Evolutionary conservation across 768 basidiomycete genomes (phyloP).

Genomic region (Floccularia luteovirens): DNA sequence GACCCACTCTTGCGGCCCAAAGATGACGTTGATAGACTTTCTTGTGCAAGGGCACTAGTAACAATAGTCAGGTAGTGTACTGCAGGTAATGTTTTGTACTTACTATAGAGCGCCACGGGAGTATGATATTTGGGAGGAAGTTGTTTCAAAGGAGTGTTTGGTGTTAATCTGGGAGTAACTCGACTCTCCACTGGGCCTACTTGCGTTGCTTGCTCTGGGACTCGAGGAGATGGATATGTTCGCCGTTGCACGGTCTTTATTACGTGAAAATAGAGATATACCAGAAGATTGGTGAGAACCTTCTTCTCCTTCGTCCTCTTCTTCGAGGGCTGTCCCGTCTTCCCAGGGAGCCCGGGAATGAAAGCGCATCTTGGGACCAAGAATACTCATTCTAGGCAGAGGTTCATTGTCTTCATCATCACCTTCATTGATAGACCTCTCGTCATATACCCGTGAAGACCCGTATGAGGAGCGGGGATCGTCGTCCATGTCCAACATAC

Average conservation of each 20-base stretch:
- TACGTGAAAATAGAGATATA: slow-evolving; percentile 13
- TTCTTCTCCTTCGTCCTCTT: slow-evolving; percentile 41
- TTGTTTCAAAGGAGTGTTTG: slow-evolving; percentile 54
- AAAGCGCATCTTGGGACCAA: slow-evolving; percentile 80
- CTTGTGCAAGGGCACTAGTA: slow-evolving; percentile 49
- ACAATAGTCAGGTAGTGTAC: slow-evolving; percentile 3
- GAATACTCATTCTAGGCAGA: slow-evolving; percentile 53
- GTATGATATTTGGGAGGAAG: slow-evolving; percentile 40
- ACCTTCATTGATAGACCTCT: slow-evolving; percentile 23
- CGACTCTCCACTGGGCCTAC: slow-evolving; percentile 64
- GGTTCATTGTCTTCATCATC: slow-evolving; percentile 35
- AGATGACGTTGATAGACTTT: slow-evolving; percentile 51
- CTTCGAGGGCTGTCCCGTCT: slow-evolving; percentile 38
- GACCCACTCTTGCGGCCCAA: slow-evolving; percentile 28
- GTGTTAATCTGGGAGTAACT: slow-evolving; percentile 38
- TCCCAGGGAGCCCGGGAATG: slow-evolving; percentile 84
- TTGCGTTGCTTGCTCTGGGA: slow-evolving; percentile 27
- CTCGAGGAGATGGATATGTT: slow-evolving; percentile 37
- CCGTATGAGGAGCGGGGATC: slow-evolving; percentile 31
- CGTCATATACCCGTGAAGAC: slow-evolving; percentile 17
- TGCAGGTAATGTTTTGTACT: slow-evolving; percentile 14
- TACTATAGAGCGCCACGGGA: slow-evolving; percentile 54
- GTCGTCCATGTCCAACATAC: slow-evolving; percentile 53
- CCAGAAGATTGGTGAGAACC: slow-evolving; percentile 19
- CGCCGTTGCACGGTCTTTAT: slow-evolving; percentile 22